Base-by-base conservation (phyloP, 495 filamentous ascomycete species). In the Rhizodiscina lignyota region DNA sequence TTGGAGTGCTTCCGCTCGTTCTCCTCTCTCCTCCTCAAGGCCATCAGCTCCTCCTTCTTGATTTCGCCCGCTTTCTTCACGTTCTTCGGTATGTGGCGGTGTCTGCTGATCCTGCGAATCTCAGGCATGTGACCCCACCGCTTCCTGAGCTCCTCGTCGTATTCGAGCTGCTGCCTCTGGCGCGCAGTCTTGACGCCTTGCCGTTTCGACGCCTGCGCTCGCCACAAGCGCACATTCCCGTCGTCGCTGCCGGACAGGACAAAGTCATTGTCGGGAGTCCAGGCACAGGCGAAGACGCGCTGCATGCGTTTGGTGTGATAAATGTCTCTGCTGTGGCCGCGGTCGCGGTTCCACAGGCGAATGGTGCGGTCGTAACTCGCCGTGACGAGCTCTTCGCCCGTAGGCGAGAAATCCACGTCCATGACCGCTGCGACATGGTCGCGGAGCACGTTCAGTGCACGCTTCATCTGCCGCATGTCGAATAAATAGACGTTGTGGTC, bases 241-340 rank as follows among this genome's bases (percentile, higher is more conserved):
- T 97, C 89, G 51, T 96, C 87, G 17, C 73, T 80, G 23, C 84
- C 86, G 16, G 72, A 79, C 37, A 96, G 64, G 22, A 96, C 54
- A 50, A 89, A 96, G 42, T 79, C 78, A 46, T 77, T 78, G 54
- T 96, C 91, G 12, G 85, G 81, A 0, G 83, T 84, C 64, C 77
- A 96, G 38, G 67, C 70, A 34, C 67, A 68, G 15, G 75, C 78
- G 66, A 96, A 94, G n/a, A 92, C 84, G 47, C 72, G 69, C 62
- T 97, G 89, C 91, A 94, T 94, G 36, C 89, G 73, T 58, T 92
- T 85, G 6, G 89, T 96, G 60, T 96, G 89, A 59, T 99, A 99
- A 31, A 94, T 75, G 41, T 99, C 89, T 37, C 85, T 59, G 3
- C 80, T 83, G 54, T 91, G 82, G 5, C 89, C 89, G 31, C 72